Base-by-base conservation (phyloP, 768 basidiomycete genomes). In the Russula lepida region DNA sequence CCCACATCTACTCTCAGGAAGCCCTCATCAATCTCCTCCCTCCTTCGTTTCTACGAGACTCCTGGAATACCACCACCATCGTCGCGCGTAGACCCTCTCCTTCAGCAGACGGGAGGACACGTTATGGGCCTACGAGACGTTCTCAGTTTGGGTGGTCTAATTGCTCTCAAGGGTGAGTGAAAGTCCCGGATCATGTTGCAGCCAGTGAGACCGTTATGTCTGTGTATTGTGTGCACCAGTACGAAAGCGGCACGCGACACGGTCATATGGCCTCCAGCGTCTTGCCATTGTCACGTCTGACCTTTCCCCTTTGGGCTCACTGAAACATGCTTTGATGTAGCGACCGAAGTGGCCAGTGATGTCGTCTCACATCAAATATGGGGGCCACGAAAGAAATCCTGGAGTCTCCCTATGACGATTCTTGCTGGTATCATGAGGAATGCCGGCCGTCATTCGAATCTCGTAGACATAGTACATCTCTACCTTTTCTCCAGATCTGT, bases 381-480 rank as follows among this genome's bases (percentile, higher is more conserved):
- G 77, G 95, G 95, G 3, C 94, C 95, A 0, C 84, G 88, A 46
- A 84, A 85, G 69, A 88, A 89, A 70, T 85, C 88, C 6, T 99
- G 95, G 95, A 92, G 94, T 0, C 85, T 94, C 56, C 89, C 91
- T 74, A 92, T 98, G 89, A 95, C 95, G 2, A 79, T 95, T 32
- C 81, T 92, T 15, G 83, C 83, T n/a, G 84, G 83, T 60, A 79
- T 95, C 68, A 88, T 94, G 79, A 84, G 94, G 56, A 90, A 92
- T 43, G 83, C 89, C 33, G 85, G 85, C 15, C 79, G 83, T 33
- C 90, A 95, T 71, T 86, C 89, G 11, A 82, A 85, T 46, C 78
- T 99, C 15, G 85, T 90, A 5, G 89, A 95, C 67, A 85, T 98
- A 48, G 87, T 89, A 62, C 67, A 82, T 19, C 17, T 39, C 19